Base-by-base conservation (phyloP, 2,329 filamentous ascomycete species). In the Paecilomyces dactylethromorphus region DNA sequence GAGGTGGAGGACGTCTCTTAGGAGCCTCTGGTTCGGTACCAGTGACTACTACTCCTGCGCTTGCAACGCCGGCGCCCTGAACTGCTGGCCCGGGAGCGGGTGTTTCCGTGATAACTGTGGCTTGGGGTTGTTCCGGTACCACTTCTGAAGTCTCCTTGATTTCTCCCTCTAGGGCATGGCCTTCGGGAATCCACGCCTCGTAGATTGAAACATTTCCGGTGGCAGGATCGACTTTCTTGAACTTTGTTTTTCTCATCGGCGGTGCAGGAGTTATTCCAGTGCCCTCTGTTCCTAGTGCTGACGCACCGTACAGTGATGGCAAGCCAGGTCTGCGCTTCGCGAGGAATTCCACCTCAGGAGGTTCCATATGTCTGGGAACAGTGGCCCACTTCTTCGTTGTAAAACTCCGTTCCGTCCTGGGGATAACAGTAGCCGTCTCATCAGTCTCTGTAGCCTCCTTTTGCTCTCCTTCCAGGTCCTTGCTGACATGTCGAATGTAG, bases 191-290 rank as follows among this genome's bases (percentile, higher is more conserved):
- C 21, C 91, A 89, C 7, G 94, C 86, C 67, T 95, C 91, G 72
- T 94, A 91, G 1, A 93, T 87, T 61, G 90, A 91, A 10, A 90
- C 83, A 66, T 93, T 93, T 24, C 92, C 92, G 24, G 81, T 82
- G 0, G 86, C 85, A 3, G 88, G 87, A 69, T 96, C 91, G 11
- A 88, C 79, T 64, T 88, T 87, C 66, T 89, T 86, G 56, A 97
- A 90, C 22, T 89, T 94, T 0, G 90, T 91, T 68, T 89, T 89
- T 7, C 90, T 87, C 66, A 94, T 90, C 3, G 85, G 81, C 73
- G 55, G 82, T 71, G 3, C 63, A 32, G 66, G 65, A 8, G 66
- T 66, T 45, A 65, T 63, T 39, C 69, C 68, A 4, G 66, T 66
- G 18, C 74, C 68, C 60, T 72, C 69, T 11, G 60, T 58, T 57